phyloP scores from a whole-genome alignment of 768 basidiomycete genomes.

The Chalciporus pseudorubinellus region DNA sequence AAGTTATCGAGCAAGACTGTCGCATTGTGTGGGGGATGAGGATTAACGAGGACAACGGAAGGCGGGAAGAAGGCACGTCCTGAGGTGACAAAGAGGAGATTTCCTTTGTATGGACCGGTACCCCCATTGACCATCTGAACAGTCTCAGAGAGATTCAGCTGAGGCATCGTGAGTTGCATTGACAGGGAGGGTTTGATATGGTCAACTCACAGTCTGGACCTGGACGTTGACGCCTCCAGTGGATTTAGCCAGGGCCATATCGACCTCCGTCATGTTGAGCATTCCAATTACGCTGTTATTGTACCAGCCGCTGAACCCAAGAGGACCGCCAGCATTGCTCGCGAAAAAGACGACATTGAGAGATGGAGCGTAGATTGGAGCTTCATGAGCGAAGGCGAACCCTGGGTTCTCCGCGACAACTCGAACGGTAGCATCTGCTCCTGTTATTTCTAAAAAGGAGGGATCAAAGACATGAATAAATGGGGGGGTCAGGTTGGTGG shows the following conservation, averaged over 20 bases:
- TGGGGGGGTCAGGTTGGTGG: too few species aligned
- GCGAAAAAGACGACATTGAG: slow-evolving; percentile 75
- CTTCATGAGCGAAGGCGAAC: too few species aligned
- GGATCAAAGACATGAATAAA: too few species aligned
- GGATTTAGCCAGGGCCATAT: slow-evolving; percentile 36
- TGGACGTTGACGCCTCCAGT: slow-evolving; percentile 46
- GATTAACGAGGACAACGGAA: slow-evolving; percentile 63
- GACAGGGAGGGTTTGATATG: neutral
- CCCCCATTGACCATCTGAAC: slow-evolving; percentile 74
- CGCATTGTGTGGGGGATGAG: slow-evolving; percentile 57
- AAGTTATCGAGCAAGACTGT: too few species aligned
- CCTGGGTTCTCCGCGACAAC: too few species aligned
- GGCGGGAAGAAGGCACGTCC: slow-evolving; percentile 64
- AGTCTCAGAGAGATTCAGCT: slow-evolving; percentile 57
- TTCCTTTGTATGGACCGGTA: too few species aligned
- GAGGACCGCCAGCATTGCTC: slow-evolving; percentile 62
- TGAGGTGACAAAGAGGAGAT: slow-evolving; percentile 60
- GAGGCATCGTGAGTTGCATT: slow-evolving; percentile 5
- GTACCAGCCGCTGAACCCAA: slow-evolving; percentile 61
- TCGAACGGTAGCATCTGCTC: too few species aligned
- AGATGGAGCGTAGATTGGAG: too few species aligned
- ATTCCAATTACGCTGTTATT: slow-evolving; percentile 63
- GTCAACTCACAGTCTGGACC: slow-evolving; percentile 36
- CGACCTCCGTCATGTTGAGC: slow-evolving; percentile 60
- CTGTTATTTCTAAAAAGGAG: too few species aligned